These are phyloP conservation scores for Populus hybrid DNA, from an alignment of 441 rosid species.

Conservation along the genomic window DNA sequence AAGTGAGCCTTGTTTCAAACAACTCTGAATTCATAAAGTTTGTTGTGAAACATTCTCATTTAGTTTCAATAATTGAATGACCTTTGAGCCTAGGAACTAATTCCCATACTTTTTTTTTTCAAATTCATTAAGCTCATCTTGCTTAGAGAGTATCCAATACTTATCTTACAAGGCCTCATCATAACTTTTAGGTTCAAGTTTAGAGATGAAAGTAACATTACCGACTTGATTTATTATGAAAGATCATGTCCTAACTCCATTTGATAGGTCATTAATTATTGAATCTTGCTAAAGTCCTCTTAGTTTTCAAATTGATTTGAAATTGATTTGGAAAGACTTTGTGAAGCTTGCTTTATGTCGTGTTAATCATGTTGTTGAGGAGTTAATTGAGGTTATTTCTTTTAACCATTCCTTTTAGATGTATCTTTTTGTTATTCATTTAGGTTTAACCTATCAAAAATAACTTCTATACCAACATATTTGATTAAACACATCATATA, in stretches of 20 bases:
- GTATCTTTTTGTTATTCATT: too few species aligned
- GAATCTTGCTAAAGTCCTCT: too few species aligned
- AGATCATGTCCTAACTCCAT: not conserved
- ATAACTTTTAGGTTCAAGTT: not conserved
- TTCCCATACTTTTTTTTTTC: not conserved
- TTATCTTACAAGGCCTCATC: not conserved
- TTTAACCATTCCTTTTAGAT: too few species aligned
- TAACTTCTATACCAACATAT: not conserved
- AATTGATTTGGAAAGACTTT: too few species aligned
- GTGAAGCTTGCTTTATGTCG: too few species aligned
- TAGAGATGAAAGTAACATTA: not conserved
- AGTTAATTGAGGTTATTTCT: too few species aligned
- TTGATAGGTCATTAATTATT: not conserved
- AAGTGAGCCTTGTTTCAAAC: not conserved
- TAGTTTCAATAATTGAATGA: not conserved
- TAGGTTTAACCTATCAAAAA: too few species aligned
- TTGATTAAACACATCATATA: not conserved
- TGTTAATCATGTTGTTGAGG: too few species aligned
- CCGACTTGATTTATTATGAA: not conserved
- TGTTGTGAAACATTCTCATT: not conserved
- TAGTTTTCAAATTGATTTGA: too few species aligned
- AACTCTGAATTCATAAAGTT: not conserved
- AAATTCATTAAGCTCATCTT: not conserved
- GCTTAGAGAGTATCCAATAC: not conserved
- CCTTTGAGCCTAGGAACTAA: not conserved